Percentiles rank a stretch among this genome's conserved stretches.
Evolutionary conservation across 495 filamentous ascomycete species (phyloP).

Genomic region (Arthonia radiata): DNA sequence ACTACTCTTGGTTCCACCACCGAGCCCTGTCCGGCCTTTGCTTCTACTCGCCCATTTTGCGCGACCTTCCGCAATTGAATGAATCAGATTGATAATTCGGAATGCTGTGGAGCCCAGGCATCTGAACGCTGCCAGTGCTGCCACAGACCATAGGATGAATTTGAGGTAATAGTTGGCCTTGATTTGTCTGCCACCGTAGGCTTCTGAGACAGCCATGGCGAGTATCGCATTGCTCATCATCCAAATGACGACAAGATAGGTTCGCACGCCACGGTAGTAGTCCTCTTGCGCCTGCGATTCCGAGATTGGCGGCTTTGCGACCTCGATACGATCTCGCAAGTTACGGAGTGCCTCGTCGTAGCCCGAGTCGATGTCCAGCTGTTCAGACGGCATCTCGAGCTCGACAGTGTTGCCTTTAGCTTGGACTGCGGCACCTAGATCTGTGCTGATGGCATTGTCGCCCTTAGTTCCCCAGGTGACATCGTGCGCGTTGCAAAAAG

Average conservation of each 20-base stretch:
- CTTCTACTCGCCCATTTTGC: constrained; percentile 24
- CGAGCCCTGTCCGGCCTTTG: constrained; percentile 3
- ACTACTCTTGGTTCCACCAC: constrained; percentile 3
- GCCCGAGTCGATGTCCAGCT: constrained; percentile 91
- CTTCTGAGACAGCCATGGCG: constrained; percentile 81
- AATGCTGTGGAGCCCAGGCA: constrained; percentile 62
- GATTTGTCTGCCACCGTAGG: constrained; percentile 44
- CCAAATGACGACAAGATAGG: constrained; percentile 97
- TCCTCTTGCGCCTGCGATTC: constrained; percentile 85
- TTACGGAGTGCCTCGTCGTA: constrained; percentile 96
- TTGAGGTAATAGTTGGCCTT: constrained; percentile 71
- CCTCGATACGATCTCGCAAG: constrained; percentile 76
- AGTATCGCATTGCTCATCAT: constrained; percentile 79
- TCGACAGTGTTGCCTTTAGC: constrained; percentile 48
- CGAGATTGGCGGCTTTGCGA: constrained; percentile 28
- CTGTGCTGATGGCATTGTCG: constrained; percentile 78
- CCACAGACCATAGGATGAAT: constrained; percentile 85
- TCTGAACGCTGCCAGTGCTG: constrained; percentile 59
- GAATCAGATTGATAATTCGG: constrained; percentile 54
- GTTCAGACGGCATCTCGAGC: constrained; percentile 90
- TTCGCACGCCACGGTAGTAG: constrained; percentile 92
- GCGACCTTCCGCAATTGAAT: constrained; percentile 65
- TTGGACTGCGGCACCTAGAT: constrained; percentile 61
- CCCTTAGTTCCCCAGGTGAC: constrained; percentile 98
- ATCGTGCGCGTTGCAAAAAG: constrained; percentile 98